A percentile compares a stretch with the other conserved stretches of the same genome.
These are phyloP conservation scores for Phyllosticta paracitricarpa DNA, from an alignment of 2,329 filamentous ascomycete species.

Conservation along the genomic window DNA sequence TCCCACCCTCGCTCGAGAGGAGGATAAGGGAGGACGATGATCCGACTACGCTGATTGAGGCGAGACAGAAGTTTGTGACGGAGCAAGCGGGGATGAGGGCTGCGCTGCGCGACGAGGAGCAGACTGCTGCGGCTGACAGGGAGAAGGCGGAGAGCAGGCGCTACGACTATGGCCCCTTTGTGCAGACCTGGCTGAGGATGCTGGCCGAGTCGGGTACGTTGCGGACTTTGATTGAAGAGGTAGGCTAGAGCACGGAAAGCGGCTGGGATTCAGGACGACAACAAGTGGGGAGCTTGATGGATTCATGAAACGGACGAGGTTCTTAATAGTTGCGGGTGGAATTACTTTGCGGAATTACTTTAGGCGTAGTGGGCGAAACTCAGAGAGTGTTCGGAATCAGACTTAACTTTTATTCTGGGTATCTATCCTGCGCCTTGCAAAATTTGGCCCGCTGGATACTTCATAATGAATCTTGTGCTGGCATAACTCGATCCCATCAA, in stretches of 20 bases:
- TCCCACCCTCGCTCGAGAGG: conserved; percentile 12
- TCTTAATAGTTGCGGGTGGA: not conserved
- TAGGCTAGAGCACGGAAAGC: not conserved
- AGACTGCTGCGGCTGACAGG: conserved; percentile 38
- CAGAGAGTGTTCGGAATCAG: not conserved
- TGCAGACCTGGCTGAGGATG: conserved; percentile 59
- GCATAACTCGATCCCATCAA: not conserved
- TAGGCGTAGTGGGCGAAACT: not conserved
- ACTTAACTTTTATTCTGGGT: not conserved
- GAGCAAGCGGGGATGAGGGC: conserved; percentile 35
- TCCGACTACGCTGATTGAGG: conserved; percentile 14
- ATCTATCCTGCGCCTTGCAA: not conserved
- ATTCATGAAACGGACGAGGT: not conserved
- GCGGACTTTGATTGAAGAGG: conserved; percentile 6
- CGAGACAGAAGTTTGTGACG: conserved; percentile 17
- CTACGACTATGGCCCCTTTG: conserved; percentile 59
- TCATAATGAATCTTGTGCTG: not conserved
- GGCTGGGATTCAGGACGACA: not conserved
- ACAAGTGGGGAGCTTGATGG: not conserved
- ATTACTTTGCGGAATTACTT: not conserved
- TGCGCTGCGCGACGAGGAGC: conserved; percentile 42
- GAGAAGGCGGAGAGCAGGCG: conserved; percentile 44
- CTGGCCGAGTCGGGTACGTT: conserved; percentile 51
- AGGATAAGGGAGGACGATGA: conserved; percentile 16
- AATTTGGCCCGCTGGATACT: not conserved